Evolutionary conservation across 1,284 basidiomycete genomes (phyloP), one percentile per base, ranked within the genome.

Genomic region (Earliella scabrosa): DNA sequence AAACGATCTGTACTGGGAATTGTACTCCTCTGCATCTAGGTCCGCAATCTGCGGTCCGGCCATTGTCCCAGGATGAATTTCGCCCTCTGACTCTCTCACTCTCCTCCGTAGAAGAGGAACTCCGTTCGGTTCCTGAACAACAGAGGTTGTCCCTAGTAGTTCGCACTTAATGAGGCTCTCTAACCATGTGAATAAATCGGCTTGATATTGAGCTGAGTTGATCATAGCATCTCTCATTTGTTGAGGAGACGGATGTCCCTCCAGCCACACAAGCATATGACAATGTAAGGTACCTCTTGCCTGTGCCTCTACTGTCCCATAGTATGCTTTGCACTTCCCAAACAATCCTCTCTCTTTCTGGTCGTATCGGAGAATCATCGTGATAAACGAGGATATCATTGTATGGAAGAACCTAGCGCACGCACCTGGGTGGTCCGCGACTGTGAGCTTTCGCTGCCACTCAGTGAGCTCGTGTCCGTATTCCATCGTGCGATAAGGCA

Each of bases 261-360:
- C 7, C 2, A 65, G 2, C 63, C 61, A 65, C 2, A 65, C 45
- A 2, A 65, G 26, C 61, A 65, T 61, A 32, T 65, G 59, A 23
- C 58, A 61, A 35, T 65, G 63, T 20, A 65, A 24, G 0, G 54
- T 57, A 1, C 60, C 57, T 36, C 56, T 27, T 1, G 54, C 59
- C 36, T 65, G 63, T 2, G 52, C 40, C 38, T 65, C 61, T 8
- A 64, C 63, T 1, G 58, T 63, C 0, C 56, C 63, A 18, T 53
- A 64, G 43, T 63, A 63, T 2, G 45, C 58, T 3, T 32, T 43
- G 36, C 50, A 51, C 3, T 40, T 43, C 1, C 61, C 63, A 34
- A 63, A 56, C n/a, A 63, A 26, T 1, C 59, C 61, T 9, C 10
- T 27, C 3, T 29, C 29, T 0, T 44, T 24, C 2, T 21, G 9